Conservation (phyloP, 78 protist species). For the Diacronema lutheri region DNA sequence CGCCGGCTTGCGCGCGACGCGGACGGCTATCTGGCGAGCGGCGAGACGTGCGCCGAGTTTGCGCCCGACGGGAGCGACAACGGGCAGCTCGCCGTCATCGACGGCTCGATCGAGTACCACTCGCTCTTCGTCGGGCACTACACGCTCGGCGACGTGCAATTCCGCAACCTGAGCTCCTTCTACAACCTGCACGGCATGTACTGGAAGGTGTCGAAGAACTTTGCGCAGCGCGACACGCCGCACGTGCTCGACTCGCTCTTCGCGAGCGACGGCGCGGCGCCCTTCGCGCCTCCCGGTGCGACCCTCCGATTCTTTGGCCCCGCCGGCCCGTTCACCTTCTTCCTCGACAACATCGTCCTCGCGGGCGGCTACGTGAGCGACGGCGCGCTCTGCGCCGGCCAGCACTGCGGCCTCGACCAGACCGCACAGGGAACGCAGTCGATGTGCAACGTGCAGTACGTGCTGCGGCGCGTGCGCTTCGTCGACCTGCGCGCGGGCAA, state of each 20-base stretch:
- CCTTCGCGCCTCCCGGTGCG: not conserved
- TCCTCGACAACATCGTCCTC: not conserved
- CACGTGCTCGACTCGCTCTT: not conserved
- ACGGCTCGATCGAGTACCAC: not conserved
- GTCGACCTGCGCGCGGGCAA: not conserved
- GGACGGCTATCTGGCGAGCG: not conserved
- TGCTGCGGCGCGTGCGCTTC: not conserved
- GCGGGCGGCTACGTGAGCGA: not conserved
- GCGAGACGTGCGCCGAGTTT: not conserved
- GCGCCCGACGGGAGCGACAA: not conserved
- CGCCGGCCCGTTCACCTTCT: not conserved
- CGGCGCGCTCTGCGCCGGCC: not conserved
- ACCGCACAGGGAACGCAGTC: not conserved
- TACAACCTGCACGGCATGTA: not conserved
- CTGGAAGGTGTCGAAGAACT: not conserved
- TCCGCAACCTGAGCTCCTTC: not conserved
- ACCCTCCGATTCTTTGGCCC: not conserved
- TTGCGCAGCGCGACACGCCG: not conserved
- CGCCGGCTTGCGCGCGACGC: not conserved
- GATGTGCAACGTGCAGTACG: not conserved
- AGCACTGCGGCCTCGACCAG: slow-evolving; percentile 6
- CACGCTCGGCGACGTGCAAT: not conserved
- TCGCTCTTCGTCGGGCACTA: not conserved
- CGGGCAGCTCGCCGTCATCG: not conserved
- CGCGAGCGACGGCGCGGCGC: not conserved